A percentile compares a stretch with the other conserved stretches of the same genome.
These are phyloP conservation scores for Diversispora epigaea DNA, from an alignment of 192 early-diverging fungal species.

Conservation along the genomic window DNA sequence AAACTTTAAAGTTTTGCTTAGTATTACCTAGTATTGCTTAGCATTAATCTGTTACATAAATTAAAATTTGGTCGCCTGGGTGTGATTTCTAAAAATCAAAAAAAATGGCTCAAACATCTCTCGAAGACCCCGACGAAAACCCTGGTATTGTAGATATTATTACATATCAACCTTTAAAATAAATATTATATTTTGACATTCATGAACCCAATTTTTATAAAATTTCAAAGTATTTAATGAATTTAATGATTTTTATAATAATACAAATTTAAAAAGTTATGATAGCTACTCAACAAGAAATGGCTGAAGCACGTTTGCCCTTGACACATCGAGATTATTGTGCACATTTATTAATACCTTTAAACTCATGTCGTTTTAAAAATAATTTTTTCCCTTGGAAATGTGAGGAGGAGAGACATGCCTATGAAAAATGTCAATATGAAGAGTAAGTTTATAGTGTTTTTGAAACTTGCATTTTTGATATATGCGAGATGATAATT, in stretches of 20 bases:
- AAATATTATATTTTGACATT: no score
- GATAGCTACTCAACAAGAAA: conserved; percentile 84
- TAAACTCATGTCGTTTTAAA: conserved; percentile 89
- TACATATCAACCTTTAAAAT: no score
- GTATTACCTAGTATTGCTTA: no score
- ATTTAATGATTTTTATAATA: neutral
- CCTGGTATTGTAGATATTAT: neutral
- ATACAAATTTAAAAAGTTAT: conserved; percentile 56
- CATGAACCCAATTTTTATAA: no score
- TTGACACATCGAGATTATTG: conserved; percentile 92
- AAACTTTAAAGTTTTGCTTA: no score
- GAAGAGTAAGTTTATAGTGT: conserved; percentile 66
- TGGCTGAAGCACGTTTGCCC: conserved; percentile 80
- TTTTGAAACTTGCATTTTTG: neutral
- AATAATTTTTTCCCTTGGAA: conserved; percentile 91
- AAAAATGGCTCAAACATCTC: neutral
- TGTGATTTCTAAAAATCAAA: neutral
- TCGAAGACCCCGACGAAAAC: neutral
- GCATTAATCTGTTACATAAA: neutral
- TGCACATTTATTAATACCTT: conserved; percentile 81
- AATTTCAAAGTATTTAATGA: neutral
- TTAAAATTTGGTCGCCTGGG: neutral
- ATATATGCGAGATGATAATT: neutral
- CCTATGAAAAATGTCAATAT: conserved; percentile 95
- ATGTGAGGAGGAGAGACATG: conserved; percentile 84